Conservation (phyloP, 1,139 yeast species). For the Taiozyma sp. region DNA sequence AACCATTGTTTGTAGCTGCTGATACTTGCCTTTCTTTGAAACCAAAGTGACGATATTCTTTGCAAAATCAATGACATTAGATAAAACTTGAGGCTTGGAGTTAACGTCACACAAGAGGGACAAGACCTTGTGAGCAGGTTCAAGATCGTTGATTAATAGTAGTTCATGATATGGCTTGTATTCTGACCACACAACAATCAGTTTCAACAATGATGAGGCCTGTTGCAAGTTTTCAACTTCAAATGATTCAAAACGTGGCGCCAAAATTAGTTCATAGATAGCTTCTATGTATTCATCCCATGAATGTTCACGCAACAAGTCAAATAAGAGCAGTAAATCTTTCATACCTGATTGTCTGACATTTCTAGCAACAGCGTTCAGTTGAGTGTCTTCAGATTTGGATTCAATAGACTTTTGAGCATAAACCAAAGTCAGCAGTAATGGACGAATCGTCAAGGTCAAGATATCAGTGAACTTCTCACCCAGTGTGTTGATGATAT, state of each 20-base stretch:
- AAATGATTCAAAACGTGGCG: slow-evolving; percentile 63
- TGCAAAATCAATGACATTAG: slow-evolving; percentile 54
- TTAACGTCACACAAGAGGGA: slow-evolving; percentile 47
- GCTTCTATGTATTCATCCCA: slow-evolving; percentile 55
- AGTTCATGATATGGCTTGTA: slow-evolving; percentile 45
- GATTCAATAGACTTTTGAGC: slow-evolving; percentile 45
- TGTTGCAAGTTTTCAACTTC: slow-evolving; percentile 78
- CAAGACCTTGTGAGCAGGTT: slow-evolving; percentile 53
- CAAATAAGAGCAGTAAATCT: slow-evolving; percentile 49
- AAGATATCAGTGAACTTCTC: slow-evolving; percentile 45
- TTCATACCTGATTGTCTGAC: slow-evolving; percentile 61
- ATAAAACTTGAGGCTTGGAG: slow-evolving; percentile 66
- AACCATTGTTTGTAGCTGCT: slow-evolving; percentile 47
- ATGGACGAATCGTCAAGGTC: slow-evolving; percentile 13
- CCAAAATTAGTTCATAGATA: slow-evolving; percentile 52
- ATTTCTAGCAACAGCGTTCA: slow-evolving; percentile 44
- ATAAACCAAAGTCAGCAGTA: slow-evolving; percentile 43
- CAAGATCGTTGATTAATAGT: slow-evolving; percentile 50
- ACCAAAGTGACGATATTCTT: slow-evolving; percentile 39
- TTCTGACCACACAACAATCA: slow-evolving; percentile 64
- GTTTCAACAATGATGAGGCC: slow-evolving; percentile 69
- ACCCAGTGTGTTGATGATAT: slow-evolving; percentile 61
- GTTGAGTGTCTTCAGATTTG: slow-evolving; percentile 26
- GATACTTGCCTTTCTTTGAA: slow-evolving; percentile 39
- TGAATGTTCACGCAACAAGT: slow-evolving; percentile 40